Conservation (phyloP, 1,284 basidiomycete species). For the Malassezia globosa region DNA sequence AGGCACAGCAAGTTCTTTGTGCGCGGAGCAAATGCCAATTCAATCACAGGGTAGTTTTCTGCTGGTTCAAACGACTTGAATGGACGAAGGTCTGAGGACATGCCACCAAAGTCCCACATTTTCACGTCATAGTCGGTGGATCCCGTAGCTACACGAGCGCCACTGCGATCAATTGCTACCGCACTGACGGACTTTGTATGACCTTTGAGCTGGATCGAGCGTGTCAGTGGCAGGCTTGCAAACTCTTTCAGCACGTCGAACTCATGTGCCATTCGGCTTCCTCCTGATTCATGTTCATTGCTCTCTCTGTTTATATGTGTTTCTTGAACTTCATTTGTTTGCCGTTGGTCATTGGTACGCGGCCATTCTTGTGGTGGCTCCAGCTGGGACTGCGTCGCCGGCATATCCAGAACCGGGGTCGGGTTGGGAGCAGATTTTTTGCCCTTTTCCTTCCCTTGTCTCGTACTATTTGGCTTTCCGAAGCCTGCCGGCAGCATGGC, state of each 20-base stretch:
- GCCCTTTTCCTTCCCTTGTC: neutral
- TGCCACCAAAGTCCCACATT: conserved; percentile 98
- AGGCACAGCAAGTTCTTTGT: conserved; percentile 48
- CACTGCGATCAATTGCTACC: conserved; percentile 78
- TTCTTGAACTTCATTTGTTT: conserved; percentile 2
- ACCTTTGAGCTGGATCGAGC: conserved; percentile 79
- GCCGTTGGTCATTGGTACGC: conserved; percentile 14
- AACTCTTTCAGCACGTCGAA: conserved; percentile 2
- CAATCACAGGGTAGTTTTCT: conserved; percentile 59
- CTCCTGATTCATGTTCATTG: neutral
- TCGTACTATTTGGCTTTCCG: conserved; percentile 13
- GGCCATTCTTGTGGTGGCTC: too few species aligned
- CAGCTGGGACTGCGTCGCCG: conserved; percentile 8
- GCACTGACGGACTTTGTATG: conserved; percentile 87
- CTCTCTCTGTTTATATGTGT: neutral
- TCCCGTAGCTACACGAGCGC: conserved; percentile 78
- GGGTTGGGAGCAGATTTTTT: neutral
- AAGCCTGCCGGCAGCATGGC: conserved; percentile 42
- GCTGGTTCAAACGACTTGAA: conserved; percentile 92
- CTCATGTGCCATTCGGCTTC: neutral
- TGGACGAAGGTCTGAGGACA: conserved; percentile 71
- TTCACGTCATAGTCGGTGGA: conserved; percentile 95
- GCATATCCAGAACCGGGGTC: too few species aligned
- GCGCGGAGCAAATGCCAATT: conserved; percentile 25
- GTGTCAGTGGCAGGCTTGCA: conserved; percentile 49